Conservation (phyloP, 78 protist species). For the Bigelowiella natans region DNA sequence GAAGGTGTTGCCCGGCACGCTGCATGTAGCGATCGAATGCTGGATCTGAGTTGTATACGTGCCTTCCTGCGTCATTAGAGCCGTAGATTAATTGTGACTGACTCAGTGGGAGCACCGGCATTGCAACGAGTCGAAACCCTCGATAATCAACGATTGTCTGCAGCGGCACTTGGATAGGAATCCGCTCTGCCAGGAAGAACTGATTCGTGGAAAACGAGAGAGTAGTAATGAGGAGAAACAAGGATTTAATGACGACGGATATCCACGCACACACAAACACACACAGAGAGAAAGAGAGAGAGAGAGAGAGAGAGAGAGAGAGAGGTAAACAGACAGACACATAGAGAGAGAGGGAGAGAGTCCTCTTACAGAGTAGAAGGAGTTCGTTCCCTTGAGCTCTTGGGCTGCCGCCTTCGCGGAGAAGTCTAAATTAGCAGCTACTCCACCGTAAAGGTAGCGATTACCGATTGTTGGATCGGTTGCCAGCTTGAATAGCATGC, state of each 20-base stretch:
- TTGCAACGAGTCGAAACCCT: background rate
- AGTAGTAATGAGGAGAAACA: no score
- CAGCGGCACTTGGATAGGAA: background rate
- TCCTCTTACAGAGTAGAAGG: background rate
- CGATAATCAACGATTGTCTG: background rate
- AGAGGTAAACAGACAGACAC: no score
- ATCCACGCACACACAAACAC: no score
- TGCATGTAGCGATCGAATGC: background rate
- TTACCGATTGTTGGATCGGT: no score
- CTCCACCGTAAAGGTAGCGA: no score
- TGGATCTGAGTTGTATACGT: background rate
- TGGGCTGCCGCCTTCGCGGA: background rate
- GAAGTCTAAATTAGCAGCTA: no score
- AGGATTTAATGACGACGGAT: no score
- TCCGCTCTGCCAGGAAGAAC: background rate
- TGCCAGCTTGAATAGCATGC: no score
- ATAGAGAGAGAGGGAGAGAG: no score
- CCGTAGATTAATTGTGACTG: background rate
- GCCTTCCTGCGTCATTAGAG: background rate
- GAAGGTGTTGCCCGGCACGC: background rate
- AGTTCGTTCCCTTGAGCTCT: background rate
- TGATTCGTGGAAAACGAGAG: no score
- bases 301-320: no score
- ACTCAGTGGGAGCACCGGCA: background rate
- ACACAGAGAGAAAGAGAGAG: no score